Evolutionary conservation across 1,139 yeast species (phyloP).

Genomic region (Pichia sp.): DNA sequence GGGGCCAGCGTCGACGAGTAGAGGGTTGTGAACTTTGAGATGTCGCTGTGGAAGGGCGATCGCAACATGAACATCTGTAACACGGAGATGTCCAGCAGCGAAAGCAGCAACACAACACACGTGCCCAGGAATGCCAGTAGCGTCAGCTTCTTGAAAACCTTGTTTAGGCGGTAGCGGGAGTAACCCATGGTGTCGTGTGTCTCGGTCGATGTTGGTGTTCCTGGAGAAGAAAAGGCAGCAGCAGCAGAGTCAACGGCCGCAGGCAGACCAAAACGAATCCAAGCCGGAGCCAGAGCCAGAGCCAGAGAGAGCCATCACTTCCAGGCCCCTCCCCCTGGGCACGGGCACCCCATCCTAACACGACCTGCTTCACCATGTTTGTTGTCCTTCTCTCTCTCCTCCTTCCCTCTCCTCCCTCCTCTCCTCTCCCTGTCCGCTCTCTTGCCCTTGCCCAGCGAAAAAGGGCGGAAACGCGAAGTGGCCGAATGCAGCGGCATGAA

Average conservation of each 20-base stretch:
- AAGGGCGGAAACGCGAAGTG: background rate
- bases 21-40: constrained; percentile 18
- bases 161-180: constrained; percentile 6
- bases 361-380: too few relatives aligned
- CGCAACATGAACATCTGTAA: constrained; percentile 4
- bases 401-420: background rate
- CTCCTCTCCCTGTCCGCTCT: background rate
- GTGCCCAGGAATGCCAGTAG: constrained; percentile 2
- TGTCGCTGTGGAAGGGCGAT: constrained; percentile 6
- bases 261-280: too few relatives aligned
- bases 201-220: background rate
- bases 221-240: too few relatives aligned
- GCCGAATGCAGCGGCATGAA: background rate
- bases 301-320: too few relatives aligned
- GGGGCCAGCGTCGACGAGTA: constrained; percentile 21
- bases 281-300: too few relatives aligned
- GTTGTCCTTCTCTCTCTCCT: background rate
- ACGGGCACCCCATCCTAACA: too few relatives aligned
- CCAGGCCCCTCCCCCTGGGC: too few relatives aligned
- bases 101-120: constrained; percentile 2
- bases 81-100: constrained; percentile 1
- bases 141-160: constrained; percentile 3
- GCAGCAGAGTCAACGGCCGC: too few relatives aligned
- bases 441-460: background rate
- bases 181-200: constrained; percentile 7